A percentile compares a stretch with the other conserved stretches of the same genome.
Conservation (phyloP, 2,329 filamentous ascomycete genomes). For the Fusarium lateritium region DNA sequence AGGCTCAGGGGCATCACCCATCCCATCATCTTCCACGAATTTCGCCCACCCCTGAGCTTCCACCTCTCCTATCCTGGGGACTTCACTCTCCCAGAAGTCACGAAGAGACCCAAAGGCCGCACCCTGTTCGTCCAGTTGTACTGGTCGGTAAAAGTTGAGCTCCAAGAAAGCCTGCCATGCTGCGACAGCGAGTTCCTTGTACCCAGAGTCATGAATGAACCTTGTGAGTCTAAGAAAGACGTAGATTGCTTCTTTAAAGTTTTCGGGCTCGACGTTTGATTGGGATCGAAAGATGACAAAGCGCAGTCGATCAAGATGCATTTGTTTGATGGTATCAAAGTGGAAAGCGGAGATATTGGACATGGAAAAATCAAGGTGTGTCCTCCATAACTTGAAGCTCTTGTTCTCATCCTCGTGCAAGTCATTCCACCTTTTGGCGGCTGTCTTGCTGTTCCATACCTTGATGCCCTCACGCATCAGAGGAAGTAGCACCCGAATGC, state of each 20-base stretch:
- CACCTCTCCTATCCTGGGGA: slow-evolving; percentile 81
- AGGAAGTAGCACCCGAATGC: slow-evolving; percentile 74
- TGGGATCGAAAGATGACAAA: slow-evolving; percentile 25
- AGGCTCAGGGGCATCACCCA: slow-evolving; percentile 60
- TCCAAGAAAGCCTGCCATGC: slow-evolving; percentile 90
- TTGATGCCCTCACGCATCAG: slow-evolving; percentile 82
- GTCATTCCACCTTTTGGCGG: slow-evolving; percentile 76
- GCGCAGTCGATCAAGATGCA: slow-evolving; percentile 69
- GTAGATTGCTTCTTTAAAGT: slow-evolving; percentile 66
- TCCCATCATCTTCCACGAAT: slow-evolving; percentile 58
- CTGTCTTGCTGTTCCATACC: slow-evolving; percentile 77
- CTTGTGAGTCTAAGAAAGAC: slow-evolving; percentile 81
- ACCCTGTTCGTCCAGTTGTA: slow-evolving; percentile 44
- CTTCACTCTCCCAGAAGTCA: slow-evolving; percentile 91
- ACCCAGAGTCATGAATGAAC: slow-evolving; percentile 83
- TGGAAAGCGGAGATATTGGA: slow-evolving; percentile 76
- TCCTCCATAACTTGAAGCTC: slow-evolving; percentile 77
- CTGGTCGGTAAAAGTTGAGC: slow-evolving; percentile 74
- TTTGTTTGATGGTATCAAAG: slow-evolving; percentile 74
- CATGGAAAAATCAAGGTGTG: slow-evolving; percentile 81
- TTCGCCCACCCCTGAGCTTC: slow-evolving; percentile 78
- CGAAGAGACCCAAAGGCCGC: slow-evolving; percentile 65
- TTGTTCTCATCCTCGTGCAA: slow-evolving; percentile 47
- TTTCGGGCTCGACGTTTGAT: background rate
- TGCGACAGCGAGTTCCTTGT: slow-evolving; percentile 80